Evolutionary conservation across 2,329 filamentous ascomycete species (phyloP), one percentile per base, ranked within the genome.

Genomic region (Nectriaceae sp.): DNA sequence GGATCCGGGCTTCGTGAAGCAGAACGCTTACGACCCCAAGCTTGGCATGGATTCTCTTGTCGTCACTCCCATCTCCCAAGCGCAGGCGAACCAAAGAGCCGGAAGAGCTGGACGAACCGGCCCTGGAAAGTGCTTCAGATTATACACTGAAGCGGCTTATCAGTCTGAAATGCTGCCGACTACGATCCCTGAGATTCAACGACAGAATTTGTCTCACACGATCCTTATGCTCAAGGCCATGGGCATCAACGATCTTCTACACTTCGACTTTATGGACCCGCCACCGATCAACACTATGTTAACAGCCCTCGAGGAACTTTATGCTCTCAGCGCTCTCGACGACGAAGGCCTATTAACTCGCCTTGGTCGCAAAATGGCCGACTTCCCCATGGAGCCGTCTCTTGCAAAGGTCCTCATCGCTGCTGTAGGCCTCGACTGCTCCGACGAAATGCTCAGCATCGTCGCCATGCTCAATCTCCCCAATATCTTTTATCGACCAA

Each of bases 251-350:
- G 94, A 99, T 65, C 77, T 99, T 2, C 79, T 99, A 11, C 91
- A 96, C 65, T 99, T 99, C 63, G 93, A 97, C 71, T 99, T 99
- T 63, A 97, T 99, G 93, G 94, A 99, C 63, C 92, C 94, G 0
- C 94, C 94, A 0, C 94, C 94, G 0, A 94, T 94, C 22, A 97
- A 97, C 63, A 97, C 94, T 11, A 97, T 97, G 90, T 80, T 99
- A 55, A 96, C 91, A 42, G 94, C 94, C 0, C 76, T 99, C 3
- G 95, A 99, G 71, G 94, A 97, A 66, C 78, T 99, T 0, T 99
- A 99, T 64, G 90, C 91, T 1, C 76, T 99, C 11, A 90, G 88
- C 3, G 93, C 93, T 0, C 78, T 99, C 0, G 94, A 99, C 56
- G 93, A 99, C 61, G 94, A 99, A 78, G 94, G 94, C 13, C 79